Conservation (phyloP, 1,284 basidiomycete species). For the Trametes pubescens region DNA sequence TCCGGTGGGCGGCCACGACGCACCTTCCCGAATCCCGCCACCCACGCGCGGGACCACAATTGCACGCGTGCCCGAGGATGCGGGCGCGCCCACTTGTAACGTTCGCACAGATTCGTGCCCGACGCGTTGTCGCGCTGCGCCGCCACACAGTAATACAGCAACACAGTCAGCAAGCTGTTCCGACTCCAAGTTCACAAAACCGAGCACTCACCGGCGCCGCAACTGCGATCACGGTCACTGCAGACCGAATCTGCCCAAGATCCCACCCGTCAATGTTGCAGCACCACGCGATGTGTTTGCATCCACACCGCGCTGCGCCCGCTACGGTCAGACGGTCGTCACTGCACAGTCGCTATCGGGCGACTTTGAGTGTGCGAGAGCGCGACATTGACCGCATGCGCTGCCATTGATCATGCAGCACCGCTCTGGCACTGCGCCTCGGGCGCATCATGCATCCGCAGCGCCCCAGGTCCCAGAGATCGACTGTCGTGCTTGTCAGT, state of each 20-base stretch:
- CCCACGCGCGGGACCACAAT: not conserved
- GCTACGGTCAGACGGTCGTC: not conserved
- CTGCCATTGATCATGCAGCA: not conserved
- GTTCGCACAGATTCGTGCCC: not conserved
- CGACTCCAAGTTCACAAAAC: no score
- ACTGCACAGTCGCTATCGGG: not conserved
- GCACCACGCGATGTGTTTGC: no score
- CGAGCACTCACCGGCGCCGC: no score
- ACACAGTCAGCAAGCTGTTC: no score
- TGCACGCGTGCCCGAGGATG: slow-evolving; percentile 8
- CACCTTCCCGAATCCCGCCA: not conserved
- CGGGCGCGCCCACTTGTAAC: slow-evolving; percentile 13
- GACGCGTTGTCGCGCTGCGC: not conserved
- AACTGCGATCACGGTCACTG: no score
- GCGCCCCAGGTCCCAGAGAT: not conserved
- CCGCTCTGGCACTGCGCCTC: not conserved
- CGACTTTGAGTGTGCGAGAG: slow-evolving; percentile 4
- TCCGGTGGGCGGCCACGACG: not conserved
- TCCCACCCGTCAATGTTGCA: no score
- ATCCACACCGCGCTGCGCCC: no score
- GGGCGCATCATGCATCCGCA: slow-evolving; percentile 2
- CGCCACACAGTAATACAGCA: no score
- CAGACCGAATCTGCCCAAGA: no score
- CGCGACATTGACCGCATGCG: not conserved
- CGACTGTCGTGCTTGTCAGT: slow-evolving; percentile 4